These are phyloP conservation scores for Kalmanozyma brasiliensis DNA, from an alignment of 1,284 basidiomycete genomes.

Conservation along the genomic window DNA sequence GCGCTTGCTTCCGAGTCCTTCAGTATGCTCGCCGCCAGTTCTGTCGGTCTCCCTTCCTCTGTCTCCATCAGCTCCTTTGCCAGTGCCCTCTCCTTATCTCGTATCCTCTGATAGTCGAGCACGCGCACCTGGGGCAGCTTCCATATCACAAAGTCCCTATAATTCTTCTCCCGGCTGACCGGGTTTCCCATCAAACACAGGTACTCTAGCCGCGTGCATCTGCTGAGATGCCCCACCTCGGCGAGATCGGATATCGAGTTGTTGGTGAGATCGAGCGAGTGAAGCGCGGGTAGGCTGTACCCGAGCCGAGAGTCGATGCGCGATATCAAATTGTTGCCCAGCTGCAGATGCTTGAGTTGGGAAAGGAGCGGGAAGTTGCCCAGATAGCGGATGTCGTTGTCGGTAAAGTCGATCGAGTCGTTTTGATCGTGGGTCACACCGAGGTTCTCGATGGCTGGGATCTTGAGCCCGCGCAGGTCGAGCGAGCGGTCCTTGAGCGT, in stretches of 20 bases:
- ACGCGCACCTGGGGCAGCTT: conserved; percentile 78
- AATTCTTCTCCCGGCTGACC: conserved; percentile 91
- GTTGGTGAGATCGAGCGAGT: conserved; percentile 72
- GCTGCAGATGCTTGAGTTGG: conserved; percentile 80
- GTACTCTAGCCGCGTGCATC: conserved; percentile 81
- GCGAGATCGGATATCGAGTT: conserved; percentile 75
- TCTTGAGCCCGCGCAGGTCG: conserved; percentile 76
- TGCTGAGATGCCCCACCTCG: conserved; percentile 85
- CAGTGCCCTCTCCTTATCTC: conserved; percentile 75
- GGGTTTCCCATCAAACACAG: conserved; percentile 90
- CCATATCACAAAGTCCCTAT: conserved; percentile 83
- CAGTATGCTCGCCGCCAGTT: conserved; percentile 70
- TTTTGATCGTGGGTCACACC: conserved; percentile 97
- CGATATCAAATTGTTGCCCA: conserved; percentile 88
- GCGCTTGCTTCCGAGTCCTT: conserved; percentile 75
- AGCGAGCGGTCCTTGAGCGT: conserved; percentile 93
- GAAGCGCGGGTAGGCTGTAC: conserved; percentile 84
- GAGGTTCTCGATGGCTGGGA: conserved; percentile 98
- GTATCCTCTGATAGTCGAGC: conserved; percentile 95
- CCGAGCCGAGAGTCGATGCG: conserved; percentile 82
- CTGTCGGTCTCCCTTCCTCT: conserved; percentile 50
- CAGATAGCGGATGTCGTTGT: conserved; percentile 90
- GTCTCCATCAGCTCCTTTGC: conserved; percentile 59
- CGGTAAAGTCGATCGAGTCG: conserved; percentile 93
- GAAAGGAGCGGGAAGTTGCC: conserved; percentile 85